Evolutionary conservation across 2,329 filamentous ascomycete genomes (phyloP).

Genomic region (Lachnellula subtilissima): DNA sequence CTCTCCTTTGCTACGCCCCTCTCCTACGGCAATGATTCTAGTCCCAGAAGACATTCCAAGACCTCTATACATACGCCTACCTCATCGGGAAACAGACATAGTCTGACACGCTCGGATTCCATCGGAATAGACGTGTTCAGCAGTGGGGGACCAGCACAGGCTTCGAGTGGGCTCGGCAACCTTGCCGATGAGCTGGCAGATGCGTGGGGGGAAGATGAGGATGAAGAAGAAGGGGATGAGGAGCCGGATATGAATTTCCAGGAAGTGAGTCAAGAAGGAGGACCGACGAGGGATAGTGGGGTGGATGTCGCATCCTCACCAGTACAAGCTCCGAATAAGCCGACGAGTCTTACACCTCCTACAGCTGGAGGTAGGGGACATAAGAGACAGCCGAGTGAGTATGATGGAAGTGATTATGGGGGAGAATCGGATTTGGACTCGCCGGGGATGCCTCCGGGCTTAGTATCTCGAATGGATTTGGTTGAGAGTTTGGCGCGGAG

Average conservation of each 20-base stretch:
- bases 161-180: conserved; percentile 63
- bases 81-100: conserved; percentile 20
- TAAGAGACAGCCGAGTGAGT: conserved; percentile 51
- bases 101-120: conserved; percentile 23
- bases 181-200: conserved; percentile 77
- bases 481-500: conserved; percentile 65
- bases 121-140: conserved; percentile 26
- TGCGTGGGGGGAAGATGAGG: conserved; percentile 60
- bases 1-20: conserved; percentile 31
- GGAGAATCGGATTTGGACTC: conserved; percentile 67
- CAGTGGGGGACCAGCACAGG: conserved; percentile 36
- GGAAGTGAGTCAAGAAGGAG: conserved; percentile 29
- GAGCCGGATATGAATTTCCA: conserved; percentile 40
- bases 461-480: conserved; percentile 66
- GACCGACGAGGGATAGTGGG: conserved; percentile 32
- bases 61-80: conserved; percentile 27
- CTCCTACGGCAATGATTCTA: conserved; percentile 17
- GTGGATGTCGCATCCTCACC: conserved; percentile 29
- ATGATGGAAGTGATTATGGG: conserved; percentile 71
- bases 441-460: conserved; percentile 60
- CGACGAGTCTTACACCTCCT: conserved; percentile 20
- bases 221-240: conserved; percentile 52
- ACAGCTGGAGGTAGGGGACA: conserved; percentile 33
- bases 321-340: conserved; percentile 15
- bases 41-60: conserved; percentile 27